phyloP scores from a whole-genome alignment of 148 eudicot genomes.

The Polygonum aviculare region DNA sequence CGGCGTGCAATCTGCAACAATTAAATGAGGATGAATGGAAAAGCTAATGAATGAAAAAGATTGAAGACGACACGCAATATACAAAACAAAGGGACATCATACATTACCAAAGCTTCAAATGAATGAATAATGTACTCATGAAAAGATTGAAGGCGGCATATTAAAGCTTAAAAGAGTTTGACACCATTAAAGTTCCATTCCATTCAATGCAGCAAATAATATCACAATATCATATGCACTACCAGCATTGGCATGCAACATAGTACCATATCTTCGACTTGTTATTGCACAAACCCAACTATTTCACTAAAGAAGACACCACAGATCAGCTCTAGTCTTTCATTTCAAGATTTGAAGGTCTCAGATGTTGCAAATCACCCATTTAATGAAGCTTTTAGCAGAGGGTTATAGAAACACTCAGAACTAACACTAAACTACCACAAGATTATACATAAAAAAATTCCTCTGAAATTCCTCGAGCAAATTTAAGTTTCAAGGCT shows the following conservation, averaged over 20 bases:
- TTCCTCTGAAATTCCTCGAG: not conserved
- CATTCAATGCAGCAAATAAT: not conserved
- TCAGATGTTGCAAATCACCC: not conserved
- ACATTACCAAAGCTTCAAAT: not conserved
- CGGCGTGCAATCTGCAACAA: conserved; percentile 82
- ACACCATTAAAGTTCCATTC: not conserved
- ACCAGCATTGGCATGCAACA: too few relatives aligned
- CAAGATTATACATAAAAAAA: not conserved
- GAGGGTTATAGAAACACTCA: not conserved
- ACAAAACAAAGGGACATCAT: not conserved
- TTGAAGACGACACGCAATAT: too few relatives aligned
- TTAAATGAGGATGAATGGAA: not conserved
- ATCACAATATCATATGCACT: too few relatives aligned
- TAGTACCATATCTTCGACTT: not conserved
- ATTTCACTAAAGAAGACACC: not conserved
- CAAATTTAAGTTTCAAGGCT: not conserved
- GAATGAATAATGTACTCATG: not conserved
- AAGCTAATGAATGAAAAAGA: too few relatives aligned
- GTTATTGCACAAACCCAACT: not conserved
- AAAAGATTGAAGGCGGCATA: not conserved
- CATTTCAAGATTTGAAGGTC: too few relatives aligned
- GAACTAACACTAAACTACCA: not conserved
- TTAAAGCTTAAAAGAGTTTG: not conserved
- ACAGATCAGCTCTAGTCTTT: not conserved
- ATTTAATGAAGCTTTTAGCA: not conserved